These are phyloP conservation scores for Fonsecaea multimorphosa DNA, from an alignment of 2,329 filamentous ascomycete species.

Conservation along the genomic window DNA sequence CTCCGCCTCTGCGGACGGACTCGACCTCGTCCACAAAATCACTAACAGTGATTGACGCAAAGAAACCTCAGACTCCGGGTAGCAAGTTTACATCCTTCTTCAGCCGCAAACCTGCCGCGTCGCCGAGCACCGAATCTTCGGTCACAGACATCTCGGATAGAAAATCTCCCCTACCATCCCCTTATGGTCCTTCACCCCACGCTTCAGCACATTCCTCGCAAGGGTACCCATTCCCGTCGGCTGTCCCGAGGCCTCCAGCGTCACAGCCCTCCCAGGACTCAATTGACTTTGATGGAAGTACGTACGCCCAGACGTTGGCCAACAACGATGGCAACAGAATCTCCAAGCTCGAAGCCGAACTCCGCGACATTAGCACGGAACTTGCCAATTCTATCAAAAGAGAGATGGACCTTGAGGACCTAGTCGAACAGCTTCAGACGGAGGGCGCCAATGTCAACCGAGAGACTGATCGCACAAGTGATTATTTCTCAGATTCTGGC, in stretches of 20 bases:
- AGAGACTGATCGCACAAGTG: conserved; percentile 71
- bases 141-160: conserved; percentile 69
- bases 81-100: conserved; percentile 70
- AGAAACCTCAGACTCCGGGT: conserved; percentile 58
- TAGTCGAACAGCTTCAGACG: conserved; percentile 85
- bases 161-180: conserved; percentile 64
- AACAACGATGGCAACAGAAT: conserved; percentile 63
- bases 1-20: conserved; percentile 54
- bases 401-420: conserved; percentile 95
- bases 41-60: conserved; percentile 45
- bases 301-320: conserved; percentile 45
- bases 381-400: conserved; percentile 89
- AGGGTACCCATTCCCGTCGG: conserved; percentile 34
- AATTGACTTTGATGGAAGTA: conserved; percentile 52
- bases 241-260: conserved; percentile 45
- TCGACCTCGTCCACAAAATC: conserved; percentile 47
- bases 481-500: conserved; percentile 97
- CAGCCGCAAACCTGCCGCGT: conserved; percentile 66
- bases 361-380: conserved; percentile 91
- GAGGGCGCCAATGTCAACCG: conserved; percentile 71
- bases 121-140: conserved; percentile 63
- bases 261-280: conserved; percentile 48
- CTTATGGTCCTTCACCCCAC: conserved; percentile 51
- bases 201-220: conserved; percentile 42
- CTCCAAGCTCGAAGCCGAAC: conserved; percentile 90